Evolutionary conservation across 2,329 filamentous ascomycete species (phyloP).

Genomic region (Pyricularia pennisetigena): DNA sequence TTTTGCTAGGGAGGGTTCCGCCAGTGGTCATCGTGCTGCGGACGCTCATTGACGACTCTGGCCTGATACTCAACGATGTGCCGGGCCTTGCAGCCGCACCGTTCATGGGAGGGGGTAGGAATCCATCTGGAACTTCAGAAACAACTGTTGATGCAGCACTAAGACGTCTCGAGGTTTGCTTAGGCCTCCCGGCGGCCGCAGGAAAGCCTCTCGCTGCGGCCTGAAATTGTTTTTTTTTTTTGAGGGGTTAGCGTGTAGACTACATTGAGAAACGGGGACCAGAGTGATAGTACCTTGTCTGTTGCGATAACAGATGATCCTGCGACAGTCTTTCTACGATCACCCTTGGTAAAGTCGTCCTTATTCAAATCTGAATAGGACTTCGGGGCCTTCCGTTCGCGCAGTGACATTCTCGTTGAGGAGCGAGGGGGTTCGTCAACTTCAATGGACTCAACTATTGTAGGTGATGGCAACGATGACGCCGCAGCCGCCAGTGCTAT

Average conservation of each 20-base stretch:
- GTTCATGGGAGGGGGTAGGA: slow-evolving; percentile 7
- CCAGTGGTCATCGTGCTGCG: slow-evolving; percentile 22
- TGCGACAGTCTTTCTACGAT: slow-evolving; percentile 53
- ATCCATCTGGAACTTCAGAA: slow-evolving; percentile 16
- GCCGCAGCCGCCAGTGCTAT: slow-evolving; percentile 19
- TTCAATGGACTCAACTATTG: not conserved
- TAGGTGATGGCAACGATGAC: slow-evolving; percentile 14
- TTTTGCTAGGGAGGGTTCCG: slow-evolving; percentile 42
- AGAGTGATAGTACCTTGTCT: slow-evolving; percentile 26
- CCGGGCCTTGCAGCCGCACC: slow-evolving; percentile 20
- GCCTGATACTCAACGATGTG: slow-evolving; percentile 30
- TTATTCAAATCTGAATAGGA: slow-evolving; percentile 41
- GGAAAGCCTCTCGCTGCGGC: slow-evolving; percentile 17
- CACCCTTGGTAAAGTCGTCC: slow-evolving; percentile 23
- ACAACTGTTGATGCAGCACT: slow-evolving; percentile 33
- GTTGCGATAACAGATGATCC: slow-evolving; percentile 35
- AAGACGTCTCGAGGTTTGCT: slow-evolving; percentile 34
- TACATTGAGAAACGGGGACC: not conserved
- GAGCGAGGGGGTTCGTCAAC: slow-evolving; percentile 21
- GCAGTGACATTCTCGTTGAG: slow-evolving; percentile 60
- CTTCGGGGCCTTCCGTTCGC: slow-evolving; percentile 55
- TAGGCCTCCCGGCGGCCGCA: slow-evolving; percentile 16
- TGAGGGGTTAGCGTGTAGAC: not conserved
- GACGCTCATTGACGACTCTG: slow-evolving; percentile 30
- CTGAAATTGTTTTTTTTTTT: slow-evolving; percentile 13